phyloP scores from a whole-genome alignment of 345 rosid species.

The Salix caprea region DNA sequence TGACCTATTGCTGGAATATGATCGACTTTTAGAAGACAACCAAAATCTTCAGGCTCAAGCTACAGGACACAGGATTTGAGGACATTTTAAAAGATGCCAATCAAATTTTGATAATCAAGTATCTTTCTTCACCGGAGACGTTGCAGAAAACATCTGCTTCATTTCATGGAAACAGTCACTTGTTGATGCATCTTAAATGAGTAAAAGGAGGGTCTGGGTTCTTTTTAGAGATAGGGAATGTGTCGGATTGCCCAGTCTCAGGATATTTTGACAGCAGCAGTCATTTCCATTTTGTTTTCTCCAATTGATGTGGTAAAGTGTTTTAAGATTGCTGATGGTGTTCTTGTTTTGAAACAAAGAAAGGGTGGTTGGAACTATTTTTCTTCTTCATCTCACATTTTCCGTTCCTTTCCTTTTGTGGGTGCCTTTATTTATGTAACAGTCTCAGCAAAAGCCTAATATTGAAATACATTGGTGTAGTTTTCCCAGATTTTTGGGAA shows the following conservation, averaged over 20 bases:
- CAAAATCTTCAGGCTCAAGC: slow-evolving; percentile 74
- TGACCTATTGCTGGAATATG: slow-evolving; percentile 81
- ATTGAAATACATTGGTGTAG: neutral
- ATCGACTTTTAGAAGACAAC: slow-evolving; percentile 76
- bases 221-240: neutral
- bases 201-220: neutral
- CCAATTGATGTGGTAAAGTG: neutral
- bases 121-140: neutral
- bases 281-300: slow-evolving; percentile 11
- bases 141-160: slow-evolving; percentile 1
- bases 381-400: neutral
- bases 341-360: neutral
- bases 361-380: neutral
- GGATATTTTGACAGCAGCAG: slow-evolving; percentile 17
- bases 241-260: slow-evolving; percentile 1
- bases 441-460: neutral
- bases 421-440: neutral
- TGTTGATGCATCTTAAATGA: neutral
- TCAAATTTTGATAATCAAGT: slow-evolving; percentile 2
- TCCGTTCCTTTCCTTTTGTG: neutral
- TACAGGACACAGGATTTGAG: slow-evolving; percentile 41
- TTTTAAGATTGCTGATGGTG: neutral
- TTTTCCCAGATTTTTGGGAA: neutral
- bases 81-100: slow-evolving; percentile 10
- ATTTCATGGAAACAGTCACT: slow-evolving; percentile 12